These are phyloP conservation scores for Colletotrichum tanaceti DNA, from an alignment of 2,329 filamentous ascomycete species.

Conservation along the genomic window DNA sequence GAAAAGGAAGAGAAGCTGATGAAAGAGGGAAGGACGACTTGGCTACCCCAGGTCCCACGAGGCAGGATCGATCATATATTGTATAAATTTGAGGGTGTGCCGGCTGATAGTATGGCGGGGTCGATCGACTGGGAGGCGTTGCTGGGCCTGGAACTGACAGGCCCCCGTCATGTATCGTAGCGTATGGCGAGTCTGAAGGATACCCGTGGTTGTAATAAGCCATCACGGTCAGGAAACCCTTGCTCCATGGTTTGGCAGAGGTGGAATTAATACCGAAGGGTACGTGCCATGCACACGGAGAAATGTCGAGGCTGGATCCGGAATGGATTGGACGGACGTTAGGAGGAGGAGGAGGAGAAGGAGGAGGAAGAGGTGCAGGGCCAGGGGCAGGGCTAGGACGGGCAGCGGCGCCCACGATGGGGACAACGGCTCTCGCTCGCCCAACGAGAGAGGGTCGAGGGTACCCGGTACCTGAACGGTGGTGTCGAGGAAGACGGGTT, in stretches of 20 bases:
- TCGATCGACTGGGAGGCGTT: constrained; percentile 49
- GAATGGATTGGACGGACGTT: constrained; percentile 44
- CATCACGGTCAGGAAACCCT: constrained; percentile 53
- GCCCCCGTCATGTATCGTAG: constrained; percentile 47
- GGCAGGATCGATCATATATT: constrained; percentile 47
- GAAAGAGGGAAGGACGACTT: constrained; percentile 41
- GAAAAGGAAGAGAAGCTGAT: constrained; percentile 46
- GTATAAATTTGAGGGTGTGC: constrained; percentile 54
- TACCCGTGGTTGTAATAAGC: constrained; percentile 49
- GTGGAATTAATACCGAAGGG: constrained; percentile 61
- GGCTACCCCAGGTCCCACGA: constrained; percentile 43
- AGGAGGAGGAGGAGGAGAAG: too few species aligned
- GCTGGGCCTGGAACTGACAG: constrained; percentile 53
- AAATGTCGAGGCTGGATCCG: constrained; percentile 60
- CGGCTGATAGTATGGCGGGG: constrained; percentile 55
- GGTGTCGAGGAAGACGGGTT: constrained; percentile 39
- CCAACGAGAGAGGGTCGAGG: constrained; percentile 38
- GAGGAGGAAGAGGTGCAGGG: too few species aligned
- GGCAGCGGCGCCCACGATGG: constrained; percentile 45
- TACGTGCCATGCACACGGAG: constrained; percentile 57
- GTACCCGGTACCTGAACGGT: constrained; percentile 55
- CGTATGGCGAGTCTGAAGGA: constrained; percentile 52
- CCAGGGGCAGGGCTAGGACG: constrained; percentile 54
- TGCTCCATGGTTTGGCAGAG: constrained; percentile 58
- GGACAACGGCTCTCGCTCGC: constrained; percentile 33